These are phyloP conservation scores for Syzygium syzygioides DNA, from an alignment of 441 rosid species.

Conservation along the genomic window DNA sequence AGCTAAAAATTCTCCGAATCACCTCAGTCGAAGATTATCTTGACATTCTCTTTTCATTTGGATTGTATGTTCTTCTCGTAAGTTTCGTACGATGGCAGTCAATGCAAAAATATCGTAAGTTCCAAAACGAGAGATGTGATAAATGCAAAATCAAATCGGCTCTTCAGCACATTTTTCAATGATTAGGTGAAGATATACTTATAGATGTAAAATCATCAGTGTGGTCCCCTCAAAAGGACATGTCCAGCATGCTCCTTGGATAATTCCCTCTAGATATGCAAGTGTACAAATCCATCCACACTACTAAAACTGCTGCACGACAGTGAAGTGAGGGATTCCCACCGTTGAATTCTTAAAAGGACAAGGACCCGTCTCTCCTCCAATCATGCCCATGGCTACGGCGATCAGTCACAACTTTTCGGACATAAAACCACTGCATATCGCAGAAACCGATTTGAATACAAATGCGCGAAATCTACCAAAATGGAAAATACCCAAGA, in stretches of 20 bases:
- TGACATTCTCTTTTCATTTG: background rate
- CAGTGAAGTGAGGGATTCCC: background rate
- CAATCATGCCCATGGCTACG: background rate
- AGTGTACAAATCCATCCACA: too few species aligned
- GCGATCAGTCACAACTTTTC: background rate
- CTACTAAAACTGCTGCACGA: too few species aligned
- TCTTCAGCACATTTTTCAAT: background rate
- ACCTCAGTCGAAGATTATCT: background rate
- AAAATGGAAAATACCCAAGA: rapidly evolving
- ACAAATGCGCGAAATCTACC: rapidly evolving
- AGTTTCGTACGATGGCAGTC: rapidly evolving
- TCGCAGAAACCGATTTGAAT: background rate
- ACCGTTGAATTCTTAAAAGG: background rate
- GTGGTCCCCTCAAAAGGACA: background rate
- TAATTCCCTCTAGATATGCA: background rate
- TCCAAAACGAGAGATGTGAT: rapidly evolving
- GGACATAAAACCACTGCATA: rapidly evolving
- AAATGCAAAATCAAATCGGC: background rate
- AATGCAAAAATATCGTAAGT: rapidly evolving
- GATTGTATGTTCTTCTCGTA: rapidly evolving
- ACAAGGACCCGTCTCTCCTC: background rate
- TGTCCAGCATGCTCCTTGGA: background rate
- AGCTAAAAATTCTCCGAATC: rapidly evolving
- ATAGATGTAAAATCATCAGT: background rate
- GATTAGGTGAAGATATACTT: too few species aligned